Evolutionary conservation across 257 asterid genomes (phyloP).

Genomic region (Ehretia macrophylla): DNA sequence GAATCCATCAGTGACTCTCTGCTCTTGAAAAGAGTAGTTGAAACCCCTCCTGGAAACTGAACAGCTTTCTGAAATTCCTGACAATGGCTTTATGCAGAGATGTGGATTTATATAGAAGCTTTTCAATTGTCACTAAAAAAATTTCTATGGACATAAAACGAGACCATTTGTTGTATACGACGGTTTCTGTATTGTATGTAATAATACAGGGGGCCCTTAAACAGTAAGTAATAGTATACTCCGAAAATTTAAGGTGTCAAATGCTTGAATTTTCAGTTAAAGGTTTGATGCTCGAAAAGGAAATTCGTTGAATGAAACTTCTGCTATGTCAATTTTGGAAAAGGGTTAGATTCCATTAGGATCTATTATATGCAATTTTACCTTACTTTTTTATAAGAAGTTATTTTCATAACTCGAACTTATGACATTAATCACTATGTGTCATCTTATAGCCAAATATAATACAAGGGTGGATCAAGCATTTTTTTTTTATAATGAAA

Average conservation of each 20-base stretch:
- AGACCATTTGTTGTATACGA: background rate
- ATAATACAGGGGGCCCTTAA: background rate
- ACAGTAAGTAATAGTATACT: background rate
- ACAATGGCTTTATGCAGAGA: constrained; percentile 5
- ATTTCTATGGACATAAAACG: background rate
- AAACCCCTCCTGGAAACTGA: background rate
- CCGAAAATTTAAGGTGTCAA: background rate
- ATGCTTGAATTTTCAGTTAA: background rate
- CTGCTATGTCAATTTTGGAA: too few relatives aligned
- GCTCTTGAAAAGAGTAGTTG: background rate
- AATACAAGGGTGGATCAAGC: too few relatives aligned
- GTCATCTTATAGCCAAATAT: too few relatives aligned
- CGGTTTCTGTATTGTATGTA: background rate
- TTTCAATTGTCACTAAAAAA: too few relatives aligned
- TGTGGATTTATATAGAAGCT: background rate
- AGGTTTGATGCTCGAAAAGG: background rate
- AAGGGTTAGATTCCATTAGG: too few relatives aligned
- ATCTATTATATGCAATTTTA: too few relatives aligned
- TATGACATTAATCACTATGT: too few relatives aligned
- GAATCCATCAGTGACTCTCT: constrained; percentile 40
- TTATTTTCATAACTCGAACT: too few relatives aligned
- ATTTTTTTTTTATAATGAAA: too few relatives aligned
- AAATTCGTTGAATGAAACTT: background rate
- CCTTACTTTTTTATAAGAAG: too few relatives aligned
- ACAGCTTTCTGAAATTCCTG: constrained; percentile 7